phyloP scores from a whole-genome alignment of 163 green algal genomes.

The Volvox carteri region DNA sequence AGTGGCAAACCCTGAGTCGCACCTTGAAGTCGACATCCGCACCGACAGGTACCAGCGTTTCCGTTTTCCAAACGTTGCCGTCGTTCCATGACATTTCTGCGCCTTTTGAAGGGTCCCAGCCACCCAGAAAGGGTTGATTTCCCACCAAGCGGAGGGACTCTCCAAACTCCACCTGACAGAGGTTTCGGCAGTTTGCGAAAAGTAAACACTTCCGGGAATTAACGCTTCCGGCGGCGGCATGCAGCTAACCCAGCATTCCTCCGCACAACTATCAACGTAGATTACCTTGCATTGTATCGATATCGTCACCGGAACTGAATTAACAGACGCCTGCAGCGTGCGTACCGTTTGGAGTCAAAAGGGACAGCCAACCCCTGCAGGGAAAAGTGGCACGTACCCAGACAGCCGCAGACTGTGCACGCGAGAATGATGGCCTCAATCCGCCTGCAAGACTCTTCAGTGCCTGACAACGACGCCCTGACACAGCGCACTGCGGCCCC shows the following conservation, averaged over 20 bases:
- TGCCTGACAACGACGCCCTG: constrained; percentile 9
- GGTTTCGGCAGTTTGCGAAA: background rate
- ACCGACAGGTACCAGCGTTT: constrained; percentile 69
- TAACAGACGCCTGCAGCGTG: constrained; percentile 10
- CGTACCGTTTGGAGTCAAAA: background rate
- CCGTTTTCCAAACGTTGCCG: constrained; percentile 81
- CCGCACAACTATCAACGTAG: background rate
- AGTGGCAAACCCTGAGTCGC: background rate
- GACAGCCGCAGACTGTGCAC: background rate
- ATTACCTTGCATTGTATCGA: constrained; percentile 41
- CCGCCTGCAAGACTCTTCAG: background rate
- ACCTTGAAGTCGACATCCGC: constrained; percentile 84
- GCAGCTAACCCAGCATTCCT: background rate
- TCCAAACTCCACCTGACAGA: constrained; percentile 75
- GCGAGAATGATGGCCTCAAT: background rate
- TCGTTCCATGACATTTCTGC: constrained; percentile 82
- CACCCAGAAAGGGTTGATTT: constrained; percentile 72
- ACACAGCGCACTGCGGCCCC: constrained; percentile 10
- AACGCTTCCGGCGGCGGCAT: constrained; percentile 27
- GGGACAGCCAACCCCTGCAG: no score
- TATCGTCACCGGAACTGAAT: constrained; percentile 11
- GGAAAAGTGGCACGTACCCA: background rate
- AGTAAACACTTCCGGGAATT: background rate
- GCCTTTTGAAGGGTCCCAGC: constrained; percentile 76
- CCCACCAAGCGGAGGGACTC: constrained; percentile 81